These are phyloP conservation scores for Aspergillus awamori DNA, from an alignment of 2,329 filamentous ascomycete genomes.

Conservation along the genomic window DNA sequence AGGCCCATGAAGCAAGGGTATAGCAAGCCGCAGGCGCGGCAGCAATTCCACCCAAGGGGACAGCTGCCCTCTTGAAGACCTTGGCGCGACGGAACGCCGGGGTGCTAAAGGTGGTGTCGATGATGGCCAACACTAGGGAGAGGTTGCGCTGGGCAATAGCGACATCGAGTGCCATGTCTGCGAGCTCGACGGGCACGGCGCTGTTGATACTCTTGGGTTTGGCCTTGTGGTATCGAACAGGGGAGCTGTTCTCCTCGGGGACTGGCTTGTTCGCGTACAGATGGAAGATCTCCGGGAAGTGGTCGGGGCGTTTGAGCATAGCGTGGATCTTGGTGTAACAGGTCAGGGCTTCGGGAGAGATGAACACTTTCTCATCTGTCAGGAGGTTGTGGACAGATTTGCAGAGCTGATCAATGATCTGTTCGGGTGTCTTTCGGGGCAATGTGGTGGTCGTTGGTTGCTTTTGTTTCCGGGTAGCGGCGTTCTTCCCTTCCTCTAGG, in stretches of 20 bases:
- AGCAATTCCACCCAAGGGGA: slow-evolving; percentile 44
- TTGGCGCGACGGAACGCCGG: slow-evolving; percentile 49
- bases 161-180: slow-evolving; percentile 72
- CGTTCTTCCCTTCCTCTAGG: slow-evolving; percentile 41
- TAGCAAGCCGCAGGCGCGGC: slow-evolving; percentile 55
- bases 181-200: slow-evolving; percentile 71
- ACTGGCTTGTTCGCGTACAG: slow-evolving; percentile 83
- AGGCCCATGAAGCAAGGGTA: slow-evolving; percentile 68
- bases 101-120: slow-evolving; percentile 60
- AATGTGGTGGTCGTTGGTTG: slow-evolving; percentile 19
- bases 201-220: slow-evolving; percentile 70
- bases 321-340: slow-evolving; percentile 77
- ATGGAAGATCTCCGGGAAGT: slow-evolving; percentile 76
- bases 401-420: slow-evolving; percentile 51
- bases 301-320: slow-evolving; percentile 70
- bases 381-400: slow-evolving; percentile 69
- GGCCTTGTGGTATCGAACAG: slow-evolving; percentile 61
- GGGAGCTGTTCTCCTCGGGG: slow-evolving; percentile 62
- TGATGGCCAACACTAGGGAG: slow-evolving; percentile 74
- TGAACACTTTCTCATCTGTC: slow-evolving; percentile 74
- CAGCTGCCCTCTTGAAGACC: slow-evolving; percentile 45
- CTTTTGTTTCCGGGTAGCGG: slow-evolving; percentile 21
- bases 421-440: slow-evolving; percentile 35
- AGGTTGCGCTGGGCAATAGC: slow-evolving; percentile 81
- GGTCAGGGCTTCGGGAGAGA: slow-evolving; percentile 71